Evolutionary conservation across 805 yeast species (phyloP), one percentile per base, ranked within the genome.

Genomic region (Sugiyamaella smithiae): DNA sequence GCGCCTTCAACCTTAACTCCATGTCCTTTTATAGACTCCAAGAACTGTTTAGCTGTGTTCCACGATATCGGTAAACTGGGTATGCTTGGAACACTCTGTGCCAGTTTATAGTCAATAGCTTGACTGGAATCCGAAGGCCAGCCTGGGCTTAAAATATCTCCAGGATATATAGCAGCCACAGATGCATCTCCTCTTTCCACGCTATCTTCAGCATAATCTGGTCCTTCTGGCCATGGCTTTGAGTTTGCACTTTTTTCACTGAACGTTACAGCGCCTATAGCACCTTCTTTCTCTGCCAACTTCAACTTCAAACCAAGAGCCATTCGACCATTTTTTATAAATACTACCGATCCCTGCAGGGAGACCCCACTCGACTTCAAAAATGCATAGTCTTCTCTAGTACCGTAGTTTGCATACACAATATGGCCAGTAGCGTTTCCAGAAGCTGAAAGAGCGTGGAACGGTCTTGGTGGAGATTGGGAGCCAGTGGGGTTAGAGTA

Each of bases 121-220:
- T 70, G 70, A 40, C 67, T 67, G 48, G 65, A 64, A 19, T 68
- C 70, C 19, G 77, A 68, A 0, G 83, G 72, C 82, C 84, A 81
- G 1, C 95, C 96, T 0, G 96, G 95, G 2, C 85, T 75, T 29
- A 86, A 62, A 2, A 88, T 77, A 63, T 89, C 93, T 6, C 97
- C 97, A 1, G 91, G 78, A 49, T 79, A 76, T 29, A 78, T 65
- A 0, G 61, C 61, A 4, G 59, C 40, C 11, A 56, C 40, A 1
- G 61, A 69, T 12, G 63, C 53, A 33, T 59, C 51, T 3, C 70
- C 74, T 43, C 77, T 72, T 57, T 77, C 78, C 25, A 84, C 76
- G 1, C 77, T 68, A 28, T 70, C 74, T 49, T 71, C 70, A 2
- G 67, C 59, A 46, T 68, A 71, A 16, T 58, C 66, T 6, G 63